Percentiles rank a stretch among this genome's conserved stretches.
These are phyloP conservation scores for Apophysomyces ossiformis DNA, from an alignment of 371 early-diverging fungal genomes.

Conservation along the genomic window DNA sequence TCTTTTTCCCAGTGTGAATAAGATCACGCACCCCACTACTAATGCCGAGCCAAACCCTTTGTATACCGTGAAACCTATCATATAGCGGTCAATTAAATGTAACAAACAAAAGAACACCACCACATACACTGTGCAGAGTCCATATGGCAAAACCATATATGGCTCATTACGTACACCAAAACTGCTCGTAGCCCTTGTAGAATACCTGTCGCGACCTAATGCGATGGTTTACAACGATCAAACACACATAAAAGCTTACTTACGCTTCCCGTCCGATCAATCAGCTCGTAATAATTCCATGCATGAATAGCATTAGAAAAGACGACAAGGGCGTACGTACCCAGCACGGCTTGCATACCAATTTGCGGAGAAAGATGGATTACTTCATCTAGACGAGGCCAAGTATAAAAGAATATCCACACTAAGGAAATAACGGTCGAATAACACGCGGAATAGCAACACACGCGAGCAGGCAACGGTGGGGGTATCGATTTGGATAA, in stretches of 20 bases:
- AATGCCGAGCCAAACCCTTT: slow-evolving; percentile 52
- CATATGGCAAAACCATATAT: slow-evolving; percentile 62
- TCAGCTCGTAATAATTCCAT: slow-evolving; percentile 58
- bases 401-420: slow-evolving; percentile 52
- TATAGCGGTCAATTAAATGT: neutral
- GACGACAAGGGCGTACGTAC: slow-evolving; percentile 38
- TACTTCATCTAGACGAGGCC: slow-evolving; percentile 48
- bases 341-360: slow-evolving; percentile 14
- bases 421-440: slow-evolving; percentile 44
- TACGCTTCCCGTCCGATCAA: slow-evolving; percentile 60
- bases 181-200: slow-evolving; percentile 72
- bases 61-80: slow-evolving; percentile 49
- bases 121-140: slow-evolving; percentile 71
- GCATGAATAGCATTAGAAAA: slow-evolving; percentile 46
- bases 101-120: slow-evolving; percentile 14
- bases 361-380: slow-evolving; percentile 37
- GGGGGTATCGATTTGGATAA: slow-evolving; percentile 50
- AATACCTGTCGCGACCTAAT: slow-evolving; percentile 67
- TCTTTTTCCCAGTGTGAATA: slow-evolving; percentile 42
- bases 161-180: slow-evolving; percentile 68
- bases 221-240: slow-evolving; percentile 12
- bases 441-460: slow-evolving; percentile 60
- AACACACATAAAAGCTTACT: slow-evolving; percentile 8
- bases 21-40: slow-evolving; percentile 55
- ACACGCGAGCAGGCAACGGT: slow-evolving; percentile 53